phyloP scores from a whole-genome alignment of 2,329 filamentous ascomycete species.

The Claviceps africana region DNA sequence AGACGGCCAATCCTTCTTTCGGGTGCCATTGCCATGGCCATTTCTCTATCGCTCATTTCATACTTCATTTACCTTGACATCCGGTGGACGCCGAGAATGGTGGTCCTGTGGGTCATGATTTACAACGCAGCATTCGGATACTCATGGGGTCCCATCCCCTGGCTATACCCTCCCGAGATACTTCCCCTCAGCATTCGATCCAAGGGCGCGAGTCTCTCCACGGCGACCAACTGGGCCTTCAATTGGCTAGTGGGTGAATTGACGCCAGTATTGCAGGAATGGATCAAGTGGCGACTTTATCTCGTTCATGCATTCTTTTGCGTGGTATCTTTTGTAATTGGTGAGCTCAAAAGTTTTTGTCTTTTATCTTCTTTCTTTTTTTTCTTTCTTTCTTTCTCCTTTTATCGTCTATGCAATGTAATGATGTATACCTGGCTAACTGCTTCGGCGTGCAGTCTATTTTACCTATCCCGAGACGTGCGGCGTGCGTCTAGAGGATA shows the following conservation, averaged over 20 bases:
- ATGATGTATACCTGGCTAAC: background rate
- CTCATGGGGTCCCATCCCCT: conserved; percentile 90
- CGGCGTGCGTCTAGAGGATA: conserved; percentile 88
- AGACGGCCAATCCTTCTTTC: conserved; percentile 79
- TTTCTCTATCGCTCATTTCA: conserved; percentile 78
- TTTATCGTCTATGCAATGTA: background rate
- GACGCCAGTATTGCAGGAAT: conserved; percentile 83
- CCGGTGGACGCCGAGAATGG: conserved; percentile 60
- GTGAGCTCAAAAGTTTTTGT: conserved; percentile 37
- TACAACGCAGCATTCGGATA: conserved; percentile 97
- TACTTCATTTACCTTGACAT: conserved; percentile 92
- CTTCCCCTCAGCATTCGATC: conserved; percentile 90
- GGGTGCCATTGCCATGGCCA: conserved; percentile 76
- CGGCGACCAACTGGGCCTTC: conserved; percentile 94
- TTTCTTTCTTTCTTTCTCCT: background rate
- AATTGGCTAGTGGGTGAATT: conserved; percentile 96
- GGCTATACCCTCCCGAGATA: conserved; percentile 98
- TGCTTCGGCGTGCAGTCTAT: conserved; percentile 50
- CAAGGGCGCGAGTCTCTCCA: conserved; percentile 91
- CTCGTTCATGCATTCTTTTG: conserved; percentile 96
- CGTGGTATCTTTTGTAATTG: conserved; percentile 85
- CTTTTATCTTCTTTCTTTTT: too few relatives aligned
- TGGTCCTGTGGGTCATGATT: conserved; percentile 92
- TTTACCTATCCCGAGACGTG: conserved; percentile 97
- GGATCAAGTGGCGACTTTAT: conserved; percentile 88